Conservation (phyloP, 768 basidiomycete species). For the Tricholoma matsutake region DNA sequence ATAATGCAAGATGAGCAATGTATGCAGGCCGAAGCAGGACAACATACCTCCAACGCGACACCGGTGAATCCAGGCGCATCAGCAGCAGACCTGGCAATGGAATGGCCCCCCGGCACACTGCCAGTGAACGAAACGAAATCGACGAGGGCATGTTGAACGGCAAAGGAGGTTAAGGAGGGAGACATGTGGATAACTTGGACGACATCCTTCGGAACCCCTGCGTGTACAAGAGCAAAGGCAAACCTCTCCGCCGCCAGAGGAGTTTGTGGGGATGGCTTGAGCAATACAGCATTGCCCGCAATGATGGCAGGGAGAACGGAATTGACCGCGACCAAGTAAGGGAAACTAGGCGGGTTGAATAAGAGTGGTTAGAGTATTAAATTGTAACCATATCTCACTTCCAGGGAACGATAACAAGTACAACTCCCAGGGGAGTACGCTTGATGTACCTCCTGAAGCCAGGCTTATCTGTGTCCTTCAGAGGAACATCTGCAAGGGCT, state of each 20-base stretch:
- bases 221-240: conserved; percentile 59
- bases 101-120: conserved; percentile 68
- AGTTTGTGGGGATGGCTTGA: conserved; percentile 97
- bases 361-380: not conserved
- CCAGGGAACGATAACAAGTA: conserved; percentile 89
- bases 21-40: not conserved
- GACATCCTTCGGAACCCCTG: conserved; percentile 75
- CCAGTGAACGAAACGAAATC: conserved; percentile 93
- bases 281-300: conserved; percentile 84
- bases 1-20: conserved; percentile 2
- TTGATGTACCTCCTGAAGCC: conserved; percentile 84
- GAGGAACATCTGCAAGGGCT: conserved; percentile 68
- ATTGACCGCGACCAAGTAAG: conserved; percentile 89
- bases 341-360: conserved; percentile 51
- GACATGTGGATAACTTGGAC: conserved; percentile 77
- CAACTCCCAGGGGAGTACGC: conserved; percentile 81
- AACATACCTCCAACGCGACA: conserved; percentile 73
- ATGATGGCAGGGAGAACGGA: conserved; percentile 89
- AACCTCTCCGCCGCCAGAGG: conserved; percentile 86
- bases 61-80: conserved; percentile 75
- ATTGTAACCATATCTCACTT: conserved; percentile 53
- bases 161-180: conserved; percentile 53
- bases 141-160: conserved; percentile 62
- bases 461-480: conserved; percentile 76
- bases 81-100: conserved; percentile 70